Base-by-base conservation (phyloP, 2,329 filamentous ascomycete species). In the Purpureocillium lavendulum region DNA sequence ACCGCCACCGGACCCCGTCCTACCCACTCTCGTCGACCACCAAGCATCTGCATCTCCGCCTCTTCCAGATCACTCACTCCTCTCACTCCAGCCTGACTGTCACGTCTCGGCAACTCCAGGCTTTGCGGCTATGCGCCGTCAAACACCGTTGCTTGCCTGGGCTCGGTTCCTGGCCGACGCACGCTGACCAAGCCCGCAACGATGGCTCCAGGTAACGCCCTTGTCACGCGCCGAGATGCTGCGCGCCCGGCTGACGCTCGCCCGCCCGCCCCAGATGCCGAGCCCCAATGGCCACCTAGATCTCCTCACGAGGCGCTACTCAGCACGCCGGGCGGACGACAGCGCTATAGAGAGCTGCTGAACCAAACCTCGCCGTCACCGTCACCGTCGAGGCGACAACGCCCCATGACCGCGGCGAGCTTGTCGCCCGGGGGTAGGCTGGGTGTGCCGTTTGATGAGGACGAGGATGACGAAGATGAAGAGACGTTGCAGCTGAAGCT, bases 401-500 rank as follows among this genome's bases (percentile, higher is more conserved):
- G 48, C 38, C 38, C 40, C n/a, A 39, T 40, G 37, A 30, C 40
- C 12, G 40, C 38, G 7, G 30, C 36, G 9, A 43, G 38, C 2
- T 33, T 38, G 8, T 41, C 43, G 9, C 30, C 54, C 42, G 11
- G 39, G 49, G 29, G 47, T 55, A 33, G 56, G 49, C 31, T 60
- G 57, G 32, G 49, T 59, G 35, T 64, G 64, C 46, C 58, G 59
- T 40, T 57, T 30, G 64, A 61, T 5, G 65, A 69, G 4, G 66
- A 65, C 4, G 72, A 79, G 9, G 78, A 82, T 0, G 82, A 86
- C 4, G 84, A 94, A 7, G 89, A 94, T 50, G 90, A 96, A 59
- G 89, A 97, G 66, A 94, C 80, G 1, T 65, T 97, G 28, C 79
- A 94, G 55, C 66, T 98, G 45, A 82, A 94, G 57, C 67, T 97